These are phyloP conservation scores for Apiospora malaysiana DNA, from an alignment of 2,329 filamentous ascomycete species.

Conservation along the genomic window DNA sequence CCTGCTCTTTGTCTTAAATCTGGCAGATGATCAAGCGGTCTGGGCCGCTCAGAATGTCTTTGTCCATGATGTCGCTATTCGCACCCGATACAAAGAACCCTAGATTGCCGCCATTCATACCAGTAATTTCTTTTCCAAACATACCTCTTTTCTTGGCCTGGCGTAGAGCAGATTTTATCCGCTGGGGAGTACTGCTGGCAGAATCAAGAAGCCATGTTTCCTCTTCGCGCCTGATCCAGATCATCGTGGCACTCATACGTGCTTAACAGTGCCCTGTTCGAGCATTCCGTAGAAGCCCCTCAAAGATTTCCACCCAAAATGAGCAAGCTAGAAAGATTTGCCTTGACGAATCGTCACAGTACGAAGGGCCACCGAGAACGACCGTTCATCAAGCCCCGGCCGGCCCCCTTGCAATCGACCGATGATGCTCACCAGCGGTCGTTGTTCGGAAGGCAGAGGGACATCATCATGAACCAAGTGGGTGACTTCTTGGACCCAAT, in stretches of 20 bases:
- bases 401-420: slow-evolving; percentile 25
- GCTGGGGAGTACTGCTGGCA: background rate
- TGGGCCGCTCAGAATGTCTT: slow-evolving; percentile 8
- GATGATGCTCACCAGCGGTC: slow-evolving; percentile 33
- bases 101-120: background rate
- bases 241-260: background rate
- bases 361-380: slow-evolving; percentile 29
- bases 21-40: slow-evolving; percentile 9
- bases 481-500: background rate
- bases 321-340: slow-evolving; percentile 11
- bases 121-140: background rate
- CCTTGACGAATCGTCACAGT: slow-evolving; percentile 25
- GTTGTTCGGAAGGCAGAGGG: slow-evolving; percentile 33
- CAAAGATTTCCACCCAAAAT: background rate
- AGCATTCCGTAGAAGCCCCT: background rate
- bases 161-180: background rate
- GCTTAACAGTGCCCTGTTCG: background rate
- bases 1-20: slow-evolving; percentile 1
- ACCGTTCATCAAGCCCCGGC: slow-evolving; percentile 31
- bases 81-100: background rate
- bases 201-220: background rate
- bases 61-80: background rate
- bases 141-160: background rate
- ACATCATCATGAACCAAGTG: slow-evolving; percentile 39
- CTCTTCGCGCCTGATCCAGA: background rate